Percentiles rank a stretch among this genome's conserved stretches.
Evolutionary conservation across 176 grass and related monocot genomes (phyloP).

Genomic region (Hsuehochloa calcarea): DNA sequence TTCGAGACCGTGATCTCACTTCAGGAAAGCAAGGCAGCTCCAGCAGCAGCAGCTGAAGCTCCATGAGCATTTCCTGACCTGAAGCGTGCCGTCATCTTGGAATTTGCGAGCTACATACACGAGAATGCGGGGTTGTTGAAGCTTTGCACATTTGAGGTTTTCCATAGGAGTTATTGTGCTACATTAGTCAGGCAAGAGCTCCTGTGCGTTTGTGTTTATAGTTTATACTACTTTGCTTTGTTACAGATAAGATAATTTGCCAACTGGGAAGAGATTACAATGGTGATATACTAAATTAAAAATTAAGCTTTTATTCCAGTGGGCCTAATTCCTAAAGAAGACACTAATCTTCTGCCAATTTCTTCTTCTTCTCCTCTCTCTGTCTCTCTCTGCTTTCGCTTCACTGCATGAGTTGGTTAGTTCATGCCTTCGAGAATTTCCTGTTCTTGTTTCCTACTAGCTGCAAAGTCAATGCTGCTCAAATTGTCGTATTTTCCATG

Average conservation of each 20-base stretch:
- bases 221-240: slow-evolving; percentile 6
- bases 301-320: background rate
- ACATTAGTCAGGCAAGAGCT: background rate
- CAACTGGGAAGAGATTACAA: background rate
- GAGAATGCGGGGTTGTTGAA: background rate
- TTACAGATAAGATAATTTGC: background rate
- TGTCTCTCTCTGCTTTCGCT: background rate
- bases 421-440: background rate
- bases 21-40: slow-evolving; percentile 45
- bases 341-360: background rate
- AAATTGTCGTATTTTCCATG: background rate
- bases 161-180: background rate
- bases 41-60: slow-evolving; percentile 2
- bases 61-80: slow-evolving; percentile 23
- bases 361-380: no score
- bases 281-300: background rate
- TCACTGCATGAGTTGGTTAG: background rate
- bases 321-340: background rate
- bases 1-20: slow-evolving; percentile 77
- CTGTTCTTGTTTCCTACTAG: background rate
- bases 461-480: background rate
- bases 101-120: background rate
- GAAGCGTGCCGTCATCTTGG: background rate
- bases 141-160: slow-evolving; percentile 12
- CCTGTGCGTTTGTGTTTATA: background rate